These are phyloP conservation scores for Mantamonas sphyraenae DNA, from an alignment of 78 protist genomes.

Conservation along the genomic window DNA sequence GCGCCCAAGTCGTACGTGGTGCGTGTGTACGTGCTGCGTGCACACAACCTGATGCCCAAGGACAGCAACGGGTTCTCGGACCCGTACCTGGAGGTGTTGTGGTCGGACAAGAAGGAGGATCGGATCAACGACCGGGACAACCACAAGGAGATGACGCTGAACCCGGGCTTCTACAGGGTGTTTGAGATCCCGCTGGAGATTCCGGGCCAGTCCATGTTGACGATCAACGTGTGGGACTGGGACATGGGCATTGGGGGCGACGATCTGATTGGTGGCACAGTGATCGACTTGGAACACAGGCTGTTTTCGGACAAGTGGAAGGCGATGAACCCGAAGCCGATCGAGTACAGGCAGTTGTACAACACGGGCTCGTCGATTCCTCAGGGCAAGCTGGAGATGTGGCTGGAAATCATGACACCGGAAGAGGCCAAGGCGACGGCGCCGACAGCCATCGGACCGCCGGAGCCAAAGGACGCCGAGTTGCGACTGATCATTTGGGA, in stretches of 20 bases:
- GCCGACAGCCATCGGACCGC: neutral
- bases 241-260: neutral
- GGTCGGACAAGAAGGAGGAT: neutral
- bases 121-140: conserved; percentile 9
- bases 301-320: conserved; percentile 7
- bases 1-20: conserved; percentile 8
- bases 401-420: conserved; percentile 15
- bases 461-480: neutral
- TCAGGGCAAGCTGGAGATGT: conserved; percentile 21
- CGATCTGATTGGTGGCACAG: conserved; percentile 17
- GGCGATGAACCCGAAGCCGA: conserved; percentile 16
- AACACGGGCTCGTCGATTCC: neutral
- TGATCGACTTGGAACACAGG: conserved; percentile 15
- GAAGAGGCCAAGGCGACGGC: conserved; percentile 4
- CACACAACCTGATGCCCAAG: conserved; percentile 6
- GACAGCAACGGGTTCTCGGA: conserved; percentile 10
- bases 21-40: conserved; percentile 12
- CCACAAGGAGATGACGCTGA: neutral
- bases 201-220: conserved; percentile 10
- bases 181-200: conserved; percentile 4
- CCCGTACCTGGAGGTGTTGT: too few species aligned
- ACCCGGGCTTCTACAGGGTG: conserved; percentile 5
- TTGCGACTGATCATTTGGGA: neutral
- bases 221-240: neutral
- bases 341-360: conserved; percentile 6